Evolutionary conservation across 805 yeast species (phyloP), one percentile per base, ranked within the genome.

Genomic region (Hanseniaspora hatyaiensis): DNA sequence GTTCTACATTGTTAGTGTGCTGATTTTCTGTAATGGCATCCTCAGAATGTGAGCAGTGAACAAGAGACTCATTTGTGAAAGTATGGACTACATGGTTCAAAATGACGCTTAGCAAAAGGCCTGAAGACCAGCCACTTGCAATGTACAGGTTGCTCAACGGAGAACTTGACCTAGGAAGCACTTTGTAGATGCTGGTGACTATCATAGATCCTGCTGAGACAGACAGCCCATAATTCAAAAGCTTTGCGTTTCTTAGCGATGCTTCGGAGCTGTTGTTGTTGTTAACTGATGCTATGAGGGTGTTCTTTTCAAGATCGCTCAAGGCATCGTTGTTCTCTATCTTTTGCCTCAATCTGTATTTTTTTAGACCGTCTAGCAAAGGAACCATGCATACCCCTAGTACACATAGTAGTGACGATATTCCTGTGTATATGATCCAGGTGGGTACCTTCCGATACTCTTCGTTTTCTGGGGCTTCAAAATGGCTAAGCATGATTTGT

Each of bases 161-260:
- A 44, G 50, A 51, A 29, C 59, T 52, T 3, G 84, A 73, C 51
- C 76, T 79, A 0, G 96, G 96, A n/a, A 88, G 64, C 43, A 89
- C 67, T 51, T 78, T 74, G 65, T 76, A 82, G 42, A 89, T 64
- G 0, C 95, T 75, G 0, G 96, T 86, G 57, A 87, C 76, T 1
- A 80, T 50, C 61, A 89, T 70, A 22, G 94, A 84, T 0, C 98
- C 97, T 0, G 89, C 70, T 53, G 88, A 78, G 42, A 88, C 63
- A 0, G 92, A 74, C 24, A 89, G 70, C 2, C 94, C 81, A 29
- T 78, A 78, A 33, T 83, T 78, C 52, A 89, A 70, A 58, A 88
- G 78, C 12, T 65, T 62, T 31, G 80, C 74, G 58, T 81, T 37
- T 30, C 37, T 37, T 12, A 37, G 12, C 2, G 48, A 36, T 6